Evolutionary conservation across 495 filamentous ascomycete genomes (phyloP).

Genomic region (Cryomyces minteri): DNA sequence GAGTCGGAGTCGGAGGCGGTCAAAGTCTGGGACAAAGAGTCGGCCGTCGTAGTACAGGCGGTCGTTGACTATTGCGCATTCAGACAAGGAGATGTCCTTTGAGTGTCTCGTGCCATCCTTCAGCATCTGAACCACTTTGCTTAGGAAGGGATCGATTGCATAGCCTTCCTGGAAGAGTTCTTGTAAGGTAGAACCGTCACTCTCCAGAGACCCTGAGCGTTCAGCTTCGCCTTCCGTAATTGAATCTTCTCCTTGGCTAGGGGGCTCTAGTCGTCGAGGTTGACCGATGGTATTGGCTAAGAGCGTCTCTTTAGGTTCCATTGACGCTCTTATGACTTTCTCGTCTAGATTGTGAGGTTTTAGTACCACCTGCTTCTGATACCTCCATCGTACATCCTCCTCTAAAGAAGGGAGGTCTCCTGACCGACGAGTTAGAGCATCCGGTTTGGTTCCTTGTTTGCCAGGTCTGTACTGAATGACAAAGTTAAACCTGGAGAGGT

Average conservation of each 20-base stretch:
- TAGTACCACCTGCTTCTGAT: background rate
- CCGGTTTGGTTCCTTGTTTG: background rate
- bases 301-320: background rate
- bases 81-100: background rate
- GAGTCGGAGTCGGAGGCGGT: background rate
- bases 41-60: background rate
- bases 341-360: background rate
- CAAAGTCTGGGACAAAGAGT: background rate
- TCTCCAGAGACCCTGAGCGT: too few relatives aligned
- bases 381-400: background rate
- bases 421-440: background rate
- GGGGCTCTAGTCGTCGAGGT: too few relatives aligned
- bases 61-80: background rate
- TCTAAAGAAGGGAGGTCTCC: background rate
- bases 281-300: too few relatives aligned
- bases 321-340: background rate
- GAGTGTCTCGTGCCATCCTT: background rate
- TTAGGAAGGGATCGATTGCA: too few relatives aligned
- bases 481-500: slow-evolving; percentile 2
- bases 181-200: too few relatives aligned
- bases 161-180: too few relatives aligned
- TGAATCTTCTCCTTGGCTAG: too few relatives aligned
- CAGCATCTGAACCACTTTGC: background rate
- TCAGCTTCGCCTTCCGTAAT: too few relatives aligned
- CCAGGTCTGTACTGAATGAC: background rate